phyloP scores from a whole-genome alignment of 805 yeast genomes.

The Nakazawaea wyomingensis region DNA sequence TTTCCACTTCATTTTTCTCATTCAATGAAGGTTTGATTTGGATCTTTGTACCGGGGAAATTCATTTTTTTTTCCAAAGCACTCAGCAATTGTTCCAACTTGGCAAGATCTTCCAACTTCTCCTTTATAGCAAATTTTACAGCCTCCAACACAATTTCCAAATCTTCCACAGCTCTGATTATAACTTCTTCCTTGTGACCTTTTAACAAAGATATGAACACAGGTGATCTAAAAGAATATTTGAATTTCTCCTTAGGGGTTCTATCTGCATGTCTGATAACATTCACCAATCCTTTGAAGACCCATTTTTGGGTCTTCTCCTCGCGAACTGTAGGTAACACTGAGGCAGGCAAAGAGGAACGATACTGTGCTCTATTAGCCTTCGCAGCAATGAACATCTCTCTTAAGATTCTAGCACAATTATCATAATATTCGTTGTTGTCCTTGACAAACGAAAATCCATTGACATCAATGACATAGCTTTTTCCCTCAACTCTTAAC shows the following conservation, averaged over 20 bases:
- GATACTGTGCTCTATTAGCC: constrained; percentile 36
- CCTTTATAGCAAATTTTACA: constrained; percentile 73
- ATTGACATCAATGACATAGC: constrained; percentile 94
- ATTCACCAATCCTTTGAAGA: constrained; percentile 84
- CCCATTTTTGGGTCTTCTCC: constrained; percentile 87
- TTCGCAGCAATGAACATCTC: constrained; percentile 66
- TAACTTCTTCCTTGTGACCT: constrained; percentile 95
- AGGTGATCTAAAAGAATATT: constrained; percentile 87
- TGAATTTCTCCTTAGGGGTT: constrained; percentile 97
- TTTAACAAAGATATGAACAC: constrained; percentile 80
- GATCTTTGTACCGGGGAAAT: constrained; percentile 93
- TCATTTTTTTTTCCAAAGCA: constrained; percentile 84
- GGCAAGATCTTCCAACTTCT: constrained; percentile 70
- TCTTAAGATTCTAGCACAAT: constrained; percentile 72
- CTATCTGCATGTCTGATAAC: constrained; percentile 97
- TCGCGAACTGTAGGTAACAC: constrained; percentile 28
- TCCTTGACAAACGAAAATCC: constrained; percentile 98
- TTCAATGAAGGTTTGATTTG: constrained; percentile 87
- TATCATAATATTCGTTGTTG: constrained; percentile 78
- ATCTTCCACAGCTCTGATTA: constrained; percentile 85
- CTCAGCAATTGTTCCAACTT: constrained; percentile 72
- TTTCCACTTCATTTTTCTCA: constrained; percentile 69
- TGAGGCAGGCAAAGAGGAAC: constrained; percentile 27
- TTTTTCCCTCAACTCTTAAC: constrained; percentile 79
- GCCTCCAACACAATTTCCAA: constrained; percentile 81